These are phyloP conservation scores for Rhizopogon vesiculosus DNA, from an alignment of 768 basidiomycete species.

Conservation along the genomic window DNA sequence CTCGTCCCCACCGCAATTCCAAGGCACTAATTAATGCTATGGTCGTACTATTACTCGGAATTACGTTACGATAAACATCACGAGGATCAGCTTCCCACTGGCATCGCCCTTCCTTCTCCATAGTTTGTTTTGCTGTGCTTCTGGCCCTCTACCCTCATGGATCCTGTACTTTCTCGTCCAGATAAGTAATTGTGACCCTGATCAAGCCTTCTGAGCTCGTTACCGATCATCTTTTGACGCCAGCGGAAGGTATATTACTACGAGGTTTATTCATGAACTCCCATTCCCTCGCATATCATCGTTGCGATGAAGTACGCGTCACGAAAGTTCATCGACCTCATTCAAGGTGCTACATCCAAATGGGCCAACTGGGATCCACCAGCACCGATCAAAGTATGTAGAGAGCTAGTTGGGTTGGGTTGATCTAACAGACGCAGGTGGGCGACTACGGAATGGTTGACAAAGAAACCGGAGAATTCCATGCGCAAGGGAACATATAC, in stretches of 20 bases:
- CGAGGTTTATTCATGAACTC: background rate
- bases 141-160: too few species aligned
- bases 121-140: too few species aligned
- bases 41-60: too few species aligned
- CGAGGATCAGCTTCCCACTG: too few species aligned
- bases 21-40: too few species aligned
- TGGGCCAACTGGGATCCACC: constrained; percentile 37
- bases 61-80: too few species aligned
- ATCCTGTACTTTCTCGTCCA: too few species aligned
- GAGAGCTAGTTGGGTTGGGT: background rate
- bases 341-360: constrained; percentile 24
- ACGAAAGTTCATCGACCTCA: constrained; percentile 32
- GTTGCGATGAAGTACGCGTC: background rate
- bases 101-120: too few species aligned
- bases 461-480: constrained; percentile 15
- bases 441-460: constrained; percentile 23
- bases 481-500: constrained; percentile 21
- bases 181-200: background rate
- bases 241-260: background rate
- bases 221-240: background rate
- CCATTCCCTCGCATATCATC: background rate
- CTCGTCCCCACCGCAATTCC: too few species aligned
- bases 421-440: constrained; percentile 11
- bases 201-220: background rate
- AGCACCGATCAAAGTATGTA: constrained; percentile 23